Base-by-base conservation (phyloP, 345 rosid genomes). In the Salix viminalis region DNA sequence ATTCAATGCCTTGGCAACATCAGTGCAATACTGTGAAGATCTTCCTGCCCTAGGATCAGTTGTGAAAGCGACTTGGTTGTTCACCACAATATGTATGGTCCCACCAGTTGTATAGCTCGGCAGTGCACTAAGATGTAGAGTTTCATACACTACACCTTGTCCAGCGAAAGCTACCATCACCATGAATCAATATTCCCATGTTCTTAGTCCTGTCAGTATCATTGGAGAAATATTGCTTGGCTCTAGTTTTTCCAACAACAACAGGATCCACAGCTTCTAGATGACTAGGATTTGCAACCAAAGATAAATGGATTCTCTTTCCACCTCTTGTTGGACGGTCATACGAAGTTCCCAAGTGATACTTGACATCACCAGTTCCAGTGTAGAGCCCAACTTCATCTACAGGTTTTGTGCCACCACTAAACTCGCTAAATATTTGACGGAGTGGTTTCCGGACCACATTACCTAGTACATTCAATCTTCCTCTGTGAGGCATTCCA, bases 111-210 rank as follows among this genome's bases (percentile, higher is more conserved):
- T 68, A 82, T 92, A 90, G 83, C 85, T 92, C 67, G 94, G 93
- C 78, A 92, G 89, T n/a, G 97, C 97, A 81, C 94, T 92, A 67
- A 92, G 90, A 89, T 92, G 97, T 13, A 92, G 88, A 76, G 92
- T 92, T 79, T 92, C 94, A 82, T 92, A 92, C 0, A 92, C 94
- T 16, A 92, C 97, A 70, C 97, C 97, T 83, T 92, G 97, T 34
- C 94, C 97, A 6, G 97, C 94, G 83, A 92, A 92, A 92, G 81
- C 94, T 92, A 56, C 97, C 97, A 87, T 92, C 97, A 19, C 97
- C 97, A 74, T 92, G 97, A 80, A 92, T 90, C 88, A 92, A 83
- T 65, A 92, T 32, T 32, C 84, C 93, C 93, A 92, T 84, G 83
- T 90, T 90, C 85, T 89, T 89, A 26, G 87, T 89, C 80, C 94